Evolutionary conservation across 768 basidiomycete species (phyloP), one percentile per base, ranked within the genome.

Genomic region (Termitomyces sp.): DNA sequence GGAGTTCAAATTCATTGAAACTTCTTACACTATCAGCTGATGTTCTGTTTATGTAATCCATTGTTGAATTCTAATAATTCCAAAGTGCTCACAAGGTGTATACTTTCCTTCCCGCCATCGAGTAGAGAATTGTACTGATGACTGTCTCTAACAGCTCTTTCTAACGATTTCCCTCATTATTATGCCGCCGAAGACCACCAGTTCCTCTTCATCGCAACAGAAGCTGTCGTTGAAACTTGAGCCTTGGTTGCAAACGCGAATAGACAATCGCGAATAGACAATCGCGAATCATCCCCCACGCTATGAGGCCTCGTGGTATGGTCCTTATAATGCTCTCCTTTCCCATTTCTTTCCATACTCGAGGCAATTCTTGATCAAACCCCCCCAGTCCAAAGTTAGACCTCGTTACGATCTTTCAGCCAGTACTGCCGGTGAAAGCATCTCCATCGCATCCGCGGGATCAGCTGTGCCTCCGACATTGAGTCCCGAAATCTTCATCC

Each of bases 381-480:
- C 49, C 13, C 49, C 49, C 13, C 46, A 47, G 20, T 8, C 46
- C 15, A 50, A 50, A 22, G 20, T 50, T 13, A 50, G 64, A 61
- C 58, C 51, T 39, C 37, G 36, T 36, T 36, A 36, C 36, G 5
- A 36, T 36, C 36, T 15, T 36, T 5, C 13, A 16, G 36, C 10
- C 7, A 33, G 33, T 10, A 33, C 33, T n/a, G n/a, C n/a, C n/a
- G n/a, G n/a, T n/a, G n/a, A n/a, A n/a, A n/a, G n/a, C n/a, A n/a
- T n/a, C n/a, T n/a, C n/a, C n/a, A n/a, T n/a, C n/a, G n/a, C n/a
- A n/a, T n/a, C n/a, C n/a, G n/a, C n/a, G n/a, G n/a, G n/a, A n/a
- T n/a, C n/a, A n/a, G n/a, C n/a, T n/a, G n/a, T n/a, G n/a, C n/a
- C n/a, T n/a, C n/a, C n/a, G n/a, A n/a, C n/a, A n/a, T n/a, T n/a